Evolutionary conservation across 805 yeast genomes (phyloP), one percentile per base, ranked within the genome.

Genomic region (Schwanniomyces yamadae): DNA sequence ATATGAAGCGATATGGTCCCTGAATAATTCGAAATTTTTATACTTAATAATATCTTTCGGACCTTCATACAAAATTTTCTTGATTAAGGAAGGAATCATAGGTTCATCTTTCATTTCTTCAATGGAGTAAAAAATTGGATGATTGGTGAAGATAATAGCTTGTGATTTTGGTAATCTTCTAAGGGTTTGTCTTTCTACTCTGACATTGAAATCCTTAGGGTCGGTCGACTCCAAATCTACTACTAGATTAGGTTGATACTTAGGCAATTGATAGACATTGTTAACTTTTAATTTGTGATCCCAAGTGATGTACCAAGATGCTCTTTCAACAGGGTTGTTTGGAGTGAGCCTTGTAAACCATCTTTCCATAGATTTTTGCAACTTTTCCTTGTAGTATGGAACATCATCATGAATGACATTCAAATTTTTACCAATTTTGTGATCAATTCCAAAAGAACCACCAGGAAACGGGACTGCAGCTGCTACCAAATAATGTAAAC

Each of bases 401-500:
- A 82, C 90, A 5, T 72, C 79, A 9, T 69, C 69, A 48, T 83
- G 89, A 42, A 83, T 83, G 9, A 69, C 63, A 55, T 82, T 87
- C 31, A 82, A 56, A 35, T 71, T 73, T 48, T 69, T 72, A 14
- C 89, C 89, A 31, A 83, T 46, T 45, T 82, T 82, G 39, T 70
- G 51, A 45, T 66, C 55, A 36, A 82, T 76, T 37, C 82, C 82
- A 58, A 83, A 82, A 1, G 82, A 76, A 4, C 89, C 89, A 31
- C 90, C 90, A 3, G 89, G 88, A 55, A 82, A 82, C 5, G 88
- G 87, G 24, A 82, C 89, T 1, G 83, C 87, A 4, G 84, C 88
- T 1, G 86, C 90, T 23, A 71, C 73, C 36, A 82, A 61, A 54
- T 82, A 79, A 55, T 82, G 88, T 28, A 53, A 48, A 2, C 78